A percentile compares a stretch with the other conserved stretches of the same genome.
These are phyloP conservation scores for Lotus japonicus DNA, from an alignment of 306 rosid species.

Conservation along the genomic window DNA sequence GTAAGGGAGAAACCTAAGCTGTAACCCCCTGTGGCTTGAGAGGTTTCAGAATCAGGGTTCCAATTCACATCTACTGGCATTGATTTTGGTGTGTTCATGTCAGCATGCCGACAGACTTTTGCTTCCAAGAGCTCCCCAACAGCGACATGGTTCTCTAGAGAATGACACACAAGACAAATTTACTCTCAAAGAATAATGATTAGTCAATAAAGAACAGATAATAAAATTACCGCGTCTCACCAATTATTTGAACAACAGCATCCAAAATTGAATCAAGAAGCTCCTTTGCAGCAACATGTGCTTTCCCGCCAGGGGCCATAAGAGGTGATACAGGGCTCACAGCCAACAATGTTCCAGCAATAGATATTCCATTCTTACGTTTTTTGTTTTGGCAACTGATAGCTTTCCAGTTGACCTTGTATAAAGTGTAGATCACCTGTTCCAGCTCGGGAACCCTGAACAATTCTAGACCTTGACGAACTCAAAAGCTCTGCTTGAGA, in stretches of 20 bases:
- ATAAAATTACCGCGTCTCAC: conserved; percentile 34
- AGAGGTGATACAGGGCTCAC: conserved; percentile 96
- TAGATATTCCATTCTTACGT: conserved; percentile 76
- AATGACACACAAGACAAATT: conserved; percentile 23
- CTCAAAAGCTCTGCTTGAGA: conserved; percentile 59
- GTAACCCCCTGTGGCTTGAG: conserved; percentile 96
- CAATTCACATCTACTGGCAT: conserved; percentile 53
- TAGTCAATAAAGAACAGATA: background rate
- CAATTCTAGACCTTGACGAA: conserved; percentile 59
- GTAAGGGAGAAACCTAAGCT: conserved; percentile 90
- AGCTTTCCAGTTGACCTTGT: conserved; percentile 81
- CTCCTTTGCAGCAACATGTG: conserved; percentile 78
- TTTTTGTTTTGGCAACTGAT: conserved; percentile 81
- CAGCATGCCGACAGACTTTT: conserved; percentile 60
- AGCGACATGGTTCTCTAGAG: conserved; percentile 84
- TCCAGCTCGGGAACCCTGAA: conserved; percentile 50
- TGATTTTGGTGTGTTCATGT: conserved; percentile 72
- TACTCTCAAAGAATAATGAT: conserved; percentile 17
- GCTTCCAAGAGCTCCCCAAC: conserved; percentile 90
- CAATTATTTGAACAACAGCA: conserved; percentile 72
- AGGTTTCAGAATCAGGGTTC: conserved; percentile 83
- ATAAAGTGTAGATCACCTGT: conserved; percentile 57
- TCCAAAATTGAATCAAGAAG: conserved; percentile 90
- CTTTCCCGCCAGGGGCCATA: conserved; percentile 95
- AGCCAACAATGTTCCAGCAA: conserved; percentile 69